Evolutionary conservation across 768 basidiomycete species (phyloP), one percentile per base, ranked within the genome.

Genomic region (Trametes meyenii): DNA sequence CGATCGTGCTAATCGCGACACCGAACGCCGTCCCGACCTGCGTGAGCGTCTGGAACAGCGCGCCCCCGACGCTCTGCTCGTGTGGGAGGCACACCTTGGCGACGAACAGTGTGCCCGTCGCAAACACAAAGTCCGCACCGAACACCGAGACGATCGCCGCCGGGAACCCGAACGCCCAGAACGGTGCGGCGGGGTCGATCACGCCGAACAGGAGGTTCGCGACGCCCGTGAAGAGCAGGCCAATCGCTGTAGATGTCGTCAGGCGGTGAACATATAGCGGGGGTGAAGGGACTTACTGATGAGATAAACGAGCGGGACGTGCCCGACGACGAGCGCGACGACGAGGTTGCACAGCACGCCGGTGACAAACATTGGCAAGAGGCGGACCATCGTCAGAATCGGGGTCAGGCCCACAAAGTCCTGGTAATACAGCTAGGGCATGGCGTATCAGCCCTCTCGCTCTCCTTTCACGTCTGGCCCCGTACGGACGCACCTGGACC

Each of bases 81-180:
- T 88, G 79, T 3, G 84, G 85, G 1, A 80, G 71, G 1, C 84
- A 80, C 11, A 88, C 78, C 67, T 86, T 88, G 3, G 90, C 87
- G 44, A 91, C 82, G 66, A 88, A 93, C 16, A 93, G 74, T 5
- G 88, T 88, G 2, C 91, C 92, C 0, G 85, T 75, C 0, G 91
- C 76, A 67, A 85, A 92, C 2, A 89, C 84, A 63, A 93, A 90
- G 68, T 93, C 92, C 0, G 85, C 89, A 19, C 92, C 92, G 49
- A 90, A 79, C 14, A 92, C 90, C 21, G 82, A 74, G 46, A 88
- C 59, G 42, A 84, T 73, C 0, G 88, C 81, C 0, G 86, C 82
- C 0, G 90, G 88, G 72, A 93, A 93, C 5, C 84, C 85, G 60
- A 80, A 88, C 1, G 87, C 88, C 92, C 91, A 93, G 66, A 86